Evolutionary conservation across 441 rosid species (phyloP).

Genomic region (Brassica hybrid): DNA sequence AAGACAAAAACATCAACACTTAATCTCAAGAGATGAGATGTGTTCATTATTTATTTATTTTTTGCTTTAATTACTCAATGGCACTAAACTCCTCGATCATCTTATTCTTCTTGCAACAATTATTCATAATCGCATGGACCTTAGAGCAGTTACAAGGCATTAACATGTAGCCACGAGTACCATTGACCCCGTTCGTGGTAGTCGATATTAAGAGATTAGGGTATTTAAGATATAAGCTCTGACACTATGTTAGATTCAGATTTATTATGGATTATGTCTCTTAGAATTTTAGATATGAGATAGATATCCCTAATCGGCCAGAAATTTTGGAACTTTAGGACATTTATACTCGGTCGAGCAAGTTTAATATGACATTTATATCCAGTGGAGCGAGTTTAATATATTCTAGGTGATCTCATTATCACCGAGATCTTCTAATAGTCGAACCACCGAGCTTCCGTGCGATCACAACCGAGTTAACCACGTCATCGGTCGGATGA

Average conservation of each 20-base stretch:
- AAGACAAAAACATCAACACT: constrained; percentile 27
- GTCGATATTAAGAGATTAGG: neutral
- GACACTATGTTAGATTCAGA: too few species aligned
- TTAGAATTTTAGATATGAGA: too few species aligned
- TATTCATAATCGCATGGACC: constrained; percentile 41
- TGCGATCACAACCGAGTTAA: constrained; percentile 76
- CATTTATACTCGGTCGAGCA: too few species aligned
- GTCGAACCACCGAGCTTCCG: constrained; percentile 44
- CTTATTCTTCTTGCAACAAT: constrained; percentile 33
- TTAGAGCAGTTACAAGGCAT: constrained; percentile 37
- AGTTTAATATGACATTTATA: too few species aligned
- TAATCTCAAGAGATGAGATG: neutral
- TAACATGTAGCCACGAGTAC: neutral
- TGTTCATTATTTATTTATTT: constrained; percentile 13
- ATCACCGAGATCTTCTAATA: too few species aligned
- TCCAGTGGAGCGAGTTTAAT: too few species aligned
- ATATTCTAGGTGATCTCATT: too few species aligned
- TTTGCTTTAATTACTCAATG: constrained; percentile 29
- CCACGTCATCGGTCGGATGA: constrained; percentile 85
- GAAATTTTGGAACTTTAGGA: too few species aligned
- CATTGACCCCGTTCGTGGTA: constrained; percentile 3
- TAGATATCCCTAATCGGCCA: too few species aligned
- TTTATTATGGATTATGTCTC: too few species aligned
- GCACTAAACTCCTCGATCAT: constrained; percentile 42
- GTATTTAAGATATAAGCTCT: too few species aligned